A percentile compares a stretch with the other conserved stretches of the same genome.
These are phyloP conservation scores for Oryza punctata DNA, from an alignment of 176 grass and related monocot species.

Conservation along the genomic window DNA sequence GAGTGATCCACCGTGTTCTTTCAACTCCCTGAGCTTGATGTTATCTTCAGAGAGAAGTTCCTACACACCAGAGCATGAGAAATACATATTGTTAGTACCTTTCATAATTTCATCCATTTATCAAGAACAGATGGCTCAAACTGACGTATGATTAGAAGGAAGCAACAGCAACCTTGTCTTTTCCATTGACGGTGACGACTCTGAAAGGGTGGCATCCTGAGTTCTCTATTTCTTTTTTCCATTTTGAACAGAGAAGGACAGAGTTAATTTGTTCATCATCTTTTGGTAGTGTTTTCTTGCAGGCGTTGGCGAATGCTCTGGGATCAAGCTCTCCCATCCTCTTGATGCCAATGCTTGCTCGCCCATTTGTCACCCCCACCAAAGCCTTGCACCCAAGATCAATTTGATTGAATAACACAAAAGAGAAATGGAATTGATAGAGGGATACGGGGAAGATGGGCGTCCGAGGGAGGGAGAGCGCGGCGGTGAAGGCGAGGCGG, in stretches of 20 bases:
- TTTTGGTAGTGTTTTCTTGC: constrained; percentile 23
- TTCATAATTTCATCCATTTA: no score
- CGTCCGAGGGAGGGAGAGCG: no score
- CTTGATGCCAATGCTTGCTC: constrained; percentile 23
- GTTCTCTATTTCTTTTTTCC: constrained; percentile 49
- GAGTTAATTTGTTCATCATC: not conserved
- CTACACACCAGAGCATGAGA: constrained; percentile 24
- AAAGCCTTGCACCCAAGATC: no score
- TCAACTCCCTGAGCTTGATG: constrained; percentile 36
- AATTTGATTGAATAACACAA: no score
- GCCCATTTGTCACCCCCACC: not conserved
- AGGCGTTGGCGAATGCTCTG: constrained; percentile 49
- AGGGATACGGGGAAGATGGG: no score
- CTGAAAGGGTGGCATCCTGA: constrained; percentile 57
- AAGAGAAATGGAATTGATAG: no score
- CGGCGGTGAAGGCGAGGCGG: no score
- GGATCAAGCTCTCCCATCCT: constrained; percentile 62
- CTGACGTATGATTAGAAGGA: no score
- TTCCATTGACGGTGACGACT: constrained; percentile 36
- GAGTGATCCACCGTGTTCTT: constrained; percentile 38
- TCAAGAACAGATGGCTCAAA: no score
- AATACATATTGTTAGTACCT: no score
- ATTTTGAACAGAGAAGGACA: constrained; percentile 38
- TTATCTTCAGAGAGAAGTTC: constrained; percentile 53
- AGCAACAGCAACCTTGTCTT: constrained; percentile 30